A percentile compares a stretch with the other conserved stretches of the same genome.
phyloP scores from a whole-genome alignment of 306 rosid species.

The Psophocarpus tetragonolobus region DNA sequence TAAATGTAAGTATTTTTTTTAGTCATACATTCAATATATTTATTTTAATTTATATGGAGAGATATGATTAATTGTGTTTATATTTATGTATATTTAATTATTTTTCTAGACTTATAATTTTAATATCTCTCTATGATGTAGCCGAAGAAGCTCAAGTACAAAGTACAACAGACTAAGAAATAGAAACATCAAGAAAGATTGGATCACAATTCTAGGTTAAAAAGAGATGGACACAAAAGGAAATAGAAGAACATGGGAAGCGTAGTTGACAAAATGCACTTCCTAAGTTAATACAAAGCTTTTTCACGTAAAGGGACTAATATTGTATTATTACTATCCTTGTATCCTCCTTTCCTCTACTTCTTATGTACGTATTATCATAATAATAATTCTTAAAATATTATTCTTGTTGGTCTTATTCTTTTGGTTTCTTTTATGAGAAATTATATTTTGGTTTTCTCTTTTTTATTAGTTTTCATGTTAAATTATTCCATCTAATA shows the following conservation, averaged over 20 bases:
- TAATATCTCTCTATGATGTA: not conserved
- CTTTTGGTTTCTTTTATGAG: not conserved
- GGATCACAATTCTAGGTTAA: not conserved
- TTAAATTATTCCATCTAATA: no score
- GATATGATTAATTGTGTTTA: not conserved
- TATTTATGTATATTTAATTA: not conserved
- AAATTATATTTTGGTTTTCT: not conserved
- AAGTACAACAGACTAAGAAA: no score
- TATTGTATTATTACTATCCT: not conserved
- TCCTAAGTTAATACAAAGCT: not conserved
- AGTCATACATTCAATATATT: no score
- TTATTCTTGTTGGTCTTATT: not conserved
- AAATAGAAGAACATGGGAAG: not conserved
- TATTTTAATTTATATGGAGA: no score
- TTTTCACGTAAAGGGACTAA: not conserved
- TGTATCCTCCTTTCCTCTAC: not conserved
- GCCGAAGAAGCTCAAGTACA: not conserved
- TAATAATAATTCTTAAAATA: not conserved
- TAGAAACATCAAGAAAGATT: not conserved
- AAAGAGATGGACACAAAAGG: not conserved
- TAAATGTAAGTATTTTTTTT: no score
- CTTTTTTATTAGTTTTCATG: no score
- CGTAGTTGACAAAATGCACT: not conserved
- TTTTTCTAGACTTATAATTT: not conserved
- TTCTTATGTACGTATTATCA: not conserved